Evolutionary conservation across 495 filamentous ascomycete species (phyloP), one percentile per base, ranked within the genome.

Genomic region (Penicillium simplicissimum): DNA sequence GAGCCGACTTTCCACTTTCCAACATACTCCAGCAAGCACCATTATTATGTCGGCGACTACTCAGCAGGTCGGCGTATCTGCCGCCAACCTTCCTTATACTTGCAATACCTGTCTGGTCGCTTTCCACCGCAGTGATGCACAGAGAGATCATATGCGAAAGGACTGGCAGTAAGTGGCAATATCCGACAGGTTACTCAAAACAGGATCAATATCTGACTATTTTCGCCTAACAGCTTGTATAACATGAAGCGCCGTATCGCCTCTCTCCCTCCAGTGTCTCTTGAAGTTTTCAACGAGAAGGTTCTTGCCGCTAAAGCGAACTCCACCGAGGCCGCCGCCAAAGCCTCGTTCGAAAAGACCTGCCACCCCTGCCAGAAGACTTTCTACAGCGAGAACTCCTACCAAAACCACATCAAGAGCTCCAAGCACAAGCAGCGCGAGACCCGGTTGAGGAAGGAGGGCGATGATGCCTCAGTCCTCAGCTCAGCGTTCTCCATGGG

Each of bases 51-150:
- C 69, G 25, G 55, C 68, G 13, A 63, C 49, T 17, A 66, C 52
- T 21, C 60, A 65, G 40, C 57, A 65, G 59, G 42, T 47, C 34
- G 38, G 47, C 37, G 59, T 52, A 23, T 64, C 69, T 8, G 84
- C 88, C 23, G 48, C 57, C 37, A 58, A 45, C 31, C 90, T 97
- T 74, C 93, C 94, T 2, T 98, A 92, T 74, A 97, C 95, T 47
- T 98, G 95, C 84, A 98, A 98, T 78, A 91, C 94, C 34, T 98
- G 95, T 67, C 92, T 96, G 66, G 93, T 98, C 59, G 95, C 95
- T 34, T 98, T 97, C 78, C 88, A 94, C 67, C 90, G 89, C 71
- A 89, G 88, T 71, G 94, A 98, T 72, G 85, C 92, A n/a, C 95
- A 98, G 74, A 85, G 93, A 64, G 87, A 86, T 48, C 95, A 98